phyloP scores from a whole-genome alignment of 2,329 filamentous ascomycete species.

The Arthrobotrys musiformis region DNA sequence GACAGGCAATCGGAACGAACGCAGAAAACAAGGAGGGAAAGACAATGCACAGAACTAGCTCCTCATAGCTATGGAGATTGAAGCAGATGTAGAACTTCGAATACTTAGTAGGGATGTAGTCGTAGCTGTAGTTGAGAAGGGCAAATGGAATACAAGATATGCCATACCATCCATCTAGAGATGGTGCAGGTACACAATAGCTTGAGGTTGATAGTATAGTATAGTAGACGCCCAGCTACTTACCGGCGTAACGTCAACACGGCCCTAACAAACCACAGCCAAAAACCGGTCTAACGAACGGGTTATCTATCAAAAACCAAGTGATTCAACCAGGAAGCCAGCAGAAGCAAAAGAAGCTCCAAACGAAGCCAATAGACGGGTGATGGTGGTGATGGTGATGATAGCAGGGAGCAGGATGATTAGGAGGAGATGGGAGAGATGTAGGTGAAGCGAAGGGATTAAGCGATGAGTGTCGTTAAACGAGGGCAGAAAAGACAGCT shows the following conservation, averaged over 20 bases:
- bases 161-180: too few species aligned
- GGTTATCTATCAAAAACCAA: conserved; percentile 10
- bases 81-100: not conserved
- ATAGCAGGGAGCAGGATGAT: not conserved
- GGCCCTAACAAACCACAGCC: not conserved
- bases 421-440: not conserved
- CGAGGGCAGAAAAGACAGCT: not conserved
- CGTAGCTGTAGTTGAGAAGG: too few species aligned
- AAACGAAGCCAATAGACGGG: conserved; percentile 1
- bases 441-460: conserved; percentile 3
- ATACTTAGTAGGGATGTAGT: too few species aligned
- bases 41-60: too few species aligned
- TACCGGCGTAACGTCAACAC: not conserved
- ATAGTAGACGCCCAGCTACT: not conserved
- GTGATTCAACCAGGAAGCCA: not conserved
- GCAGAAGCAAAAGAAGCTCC: not conserved
- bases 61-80: not conserved
- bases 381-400: not conserved
- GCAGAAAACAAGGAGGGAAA: not conserved
- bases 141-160: not conserved
- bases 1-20: not conserved
- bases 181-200: too few species aligned
- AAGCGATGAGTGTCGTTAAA: not conserved
- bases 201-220: not conserved
- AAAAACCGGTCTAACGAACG: conserved; percentile 19